Evolutionary conservation across 1,139 yeast genomes (phyloP).

Genomic region (Candida sanyaensis): DNA sequence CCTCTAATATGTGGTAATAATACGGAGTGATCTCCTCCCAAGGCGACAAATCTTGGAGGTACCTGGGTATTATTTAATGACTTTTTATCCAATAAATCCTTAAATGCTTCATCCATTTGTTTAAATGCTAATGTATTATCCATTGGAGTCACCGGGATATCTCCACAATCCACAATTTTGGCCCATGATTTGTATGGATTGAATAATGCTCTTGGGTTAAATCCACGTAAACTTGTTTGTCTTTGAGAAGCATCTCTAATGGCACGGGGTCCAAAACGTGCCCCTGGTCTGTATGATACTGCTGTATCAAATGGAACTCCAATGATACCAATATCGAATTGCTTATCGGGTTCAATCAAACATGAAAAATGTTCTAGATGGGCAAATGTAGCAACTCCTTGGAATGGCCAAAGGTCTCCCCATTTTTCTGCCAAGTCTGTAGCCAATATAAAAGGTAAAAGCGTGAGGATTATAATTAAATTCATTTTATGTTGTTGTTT

Average conservation of each 20-base stretch:
- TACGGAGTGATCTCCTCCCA: conserved; percentile 82
- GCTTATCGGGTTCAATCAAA: conserved; percentile 44
- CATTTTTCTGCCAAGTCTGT: conserved; percentile 52
- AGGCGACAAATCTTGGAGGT: conserved; percentile 65
- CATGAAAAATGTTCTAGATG: conserved; percentile 64
- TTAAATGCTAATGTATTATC: conserved; percentile 67
- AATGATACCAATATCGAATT: conserved; percentile 65
- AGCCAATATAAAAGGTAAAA: not conserved
- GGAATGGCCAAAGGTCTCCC: conserved; percentile 69
- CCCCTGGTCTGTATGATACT: conserved; percentile 71
- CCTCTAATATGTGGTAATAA: conserved; percentile 71
- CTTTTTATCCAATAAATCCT: conserved; percentile 45
- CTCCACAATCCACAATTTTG: conserved; percentile 73
- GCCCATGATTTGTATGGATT: conserved; percentile 76
- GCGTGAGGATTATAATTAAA: not conserved
- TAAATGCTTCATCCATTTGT: conserved; percentile 72
- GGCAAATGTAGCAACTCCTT: conserved; percentile 74
- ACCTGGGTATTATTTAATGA: conserved; percentile 21
- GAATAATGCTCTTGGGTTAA: conserved; percentile 62
- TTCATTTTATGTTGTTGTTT: not conserved
- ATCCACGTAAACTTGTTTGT: conserved; percentile 66
- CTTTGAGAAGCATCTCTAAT: conserved; percentile 74
- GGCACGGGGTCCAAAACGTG: conserved; percentile 80
- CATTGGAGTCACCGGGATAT: conserved; percentile 77
- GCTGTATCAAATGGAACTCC: conserved; percentile 85